A percentile compares a stretch with the other conserved stretches of the same genome.
Evolutionary conservation across 306 rosid genomes (phyloP).

Genomic region (Heteromeles arbutifolia): DNA sequence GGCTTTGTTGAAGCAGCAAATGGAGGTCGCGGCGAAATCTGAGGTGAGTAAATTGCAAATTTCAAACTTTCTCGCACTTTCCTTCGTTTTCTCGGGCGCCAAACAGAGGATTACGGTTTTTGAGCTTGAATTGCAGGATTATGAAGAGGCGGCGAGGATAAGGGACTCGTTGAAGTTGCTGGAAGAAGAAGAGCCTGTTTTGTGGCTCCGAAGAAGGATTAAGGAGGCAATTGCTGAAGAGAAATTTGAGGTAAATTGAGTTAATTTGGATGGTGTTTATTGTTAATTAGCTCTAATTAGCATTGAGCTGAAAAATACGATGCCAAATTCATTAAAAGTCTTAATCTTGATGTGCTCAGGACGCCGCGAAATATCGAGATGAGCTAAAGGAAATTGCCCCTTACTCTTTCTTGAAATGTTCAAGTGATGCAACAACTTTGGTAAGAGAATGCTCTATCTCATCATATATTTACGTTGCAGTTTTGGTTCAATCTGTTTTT

Average conservation of each 20-base stretch:
- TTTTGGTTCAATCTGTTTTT: background rate
- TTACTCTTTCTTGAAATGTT: constrained; percentile 70
- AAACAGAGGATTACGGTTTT: background rate
- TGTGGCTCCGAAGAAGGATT: constrained; percentile 57
- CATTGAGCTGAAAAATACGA: background rate
- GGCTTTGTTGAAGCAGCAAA: constrained; percentile 73
- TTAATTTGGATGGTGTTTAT: background rate
- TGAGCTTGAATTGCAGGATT: constrained; percentile 46
- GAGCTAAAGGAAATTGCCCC: constrained; percentile 78
- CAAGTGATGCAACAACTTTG: constrained; percentile 84
- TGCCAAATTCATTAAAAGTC: background rate
- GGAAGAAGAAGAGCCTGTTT: constrained; percentile 81
- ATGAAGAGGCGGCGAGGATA: constrained; percentile 90
- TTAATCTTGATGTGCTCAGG: constrained; percentile 38
- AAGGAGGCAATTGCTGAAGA: constrained; percentile 75
- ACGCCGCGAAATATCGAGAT: constrained; percentile 83
- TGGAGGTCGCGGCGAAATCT: constrained; percentile 86
- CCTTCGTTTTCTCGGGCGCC: background rate
- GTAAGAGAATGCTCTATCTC: constrained; percentile 29
- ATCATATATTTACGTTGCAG: background rate
- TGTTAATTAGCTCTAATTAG: background rate
- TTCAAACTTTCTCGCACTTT: background rate
- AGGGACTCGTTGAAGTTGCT: constrained; percentile 71
- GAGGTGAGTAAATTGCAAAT: constrained; percentile 44
- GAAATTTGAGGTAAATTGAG: constrained; percentile 56